Percentiles rank a stretch among this genome's conserved stretches.
Conservation (phyloP, 2,329 filamentous ascomycete genomes). For the Claviceps fusiformis region DNA sequence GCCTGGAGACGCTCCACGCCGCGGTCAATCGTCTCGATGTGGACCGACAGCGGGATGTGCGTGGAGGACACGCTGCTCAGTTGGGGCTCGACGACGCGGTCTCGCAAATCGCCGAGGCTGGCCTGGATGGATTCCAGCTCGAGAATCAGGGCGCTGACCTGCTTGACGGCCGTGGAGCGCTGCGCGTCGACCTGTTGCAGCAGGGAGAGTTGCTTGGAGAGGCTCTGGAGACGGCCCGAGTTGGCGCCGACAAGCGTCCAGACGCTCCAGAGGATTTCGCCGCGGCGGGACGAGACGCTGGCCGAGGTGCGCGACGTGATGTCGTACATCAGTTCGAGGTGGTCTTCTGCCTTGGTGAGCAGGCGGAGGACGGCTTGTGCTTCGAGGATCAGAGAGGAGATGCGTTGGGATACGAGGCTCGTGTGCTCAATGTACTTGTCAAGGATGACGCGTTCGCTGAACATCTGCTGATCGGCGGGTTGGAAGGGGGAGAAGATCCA, state of each 20-base stretch:
- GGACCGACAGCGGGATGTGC: constrained; percentile 51
- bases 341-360: constrained; percentile 54
- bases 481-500: constrained; percentile 50
- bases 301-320: constrained; percentile 52
- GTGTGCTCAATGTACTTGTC: constrained; percentile 68
- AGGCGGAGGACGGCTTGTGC: constrained; percentile 54
- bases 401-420: constrained; percentile 53
- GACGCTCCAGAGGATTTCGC: constrained; percentile 53
- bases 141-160: constrained; percentile 56
- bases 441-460: constrained; percentile 44
- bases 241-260: constrained; percentile 68
- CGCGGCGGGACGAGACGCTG: constrained; percentile 42
- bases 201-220: constrained; percentile 49
- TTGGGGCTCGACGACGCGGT: constrained; percentile 55
- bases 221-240: constrained; percentile 41
- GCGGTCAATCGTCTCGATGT: constrained; percentile 61
- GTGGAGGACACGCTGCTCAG: constrained; percentile 30
- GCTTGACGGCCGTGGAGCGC: constrained; percentile 49
- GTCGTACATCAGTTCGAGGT: constrained; percentile 55
- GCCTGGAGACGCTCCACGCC: constrained; percentile 59
- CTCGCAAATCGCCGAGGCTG: constrained; percentile 56
- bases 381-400: constrained; percentile 52
- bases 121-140: constrained; percentile 62
- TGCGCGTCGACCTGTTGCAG: constrained; percentile 54
- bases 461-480: constrained; percentile 30